Evolutionary conservation across 305 asterid genomes (phyloP).

Genomic region (Fraxinus sp.): DNA sequence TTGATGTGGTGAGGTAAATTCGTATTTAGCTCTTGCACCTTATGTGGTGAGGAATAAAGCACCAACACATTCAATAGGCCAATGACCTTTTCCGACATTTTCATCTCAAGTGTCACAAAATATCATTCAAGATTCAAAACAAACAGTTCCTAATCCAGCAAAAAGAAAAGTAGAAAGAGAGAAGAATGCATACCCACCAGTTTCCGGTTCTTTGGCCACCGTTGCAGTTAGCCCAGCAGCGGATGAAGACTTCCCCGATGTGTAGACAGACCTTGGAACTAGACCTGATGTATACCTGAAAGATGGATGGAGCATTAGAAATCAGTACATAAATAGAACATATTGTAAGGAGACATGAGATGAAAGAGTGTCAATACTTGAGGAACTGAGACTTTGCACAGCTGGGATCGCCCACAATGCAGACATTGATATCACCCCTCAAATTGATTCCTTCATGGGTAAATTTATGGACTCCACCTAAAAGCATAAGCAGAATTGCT

Average conservation of each 20-base stretch:
- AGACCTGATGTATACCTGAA: conserved; percentile 78
- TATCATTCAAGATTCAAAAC: background rate
- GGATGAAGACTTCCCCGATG: conserved; percentile 95
- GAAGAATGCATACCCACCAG: conserved; percentile 62
- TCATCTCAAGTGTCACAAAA: background rate
- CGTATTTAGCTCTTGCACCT: background rate
- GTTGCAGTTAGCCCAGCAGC: conserved; percentile 99
- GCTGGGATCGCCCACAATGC: conserved; percentile 99
- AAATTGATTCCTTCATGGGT: conserved; percentile 97
- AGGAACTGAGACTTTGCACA: conserved; percentile 95
- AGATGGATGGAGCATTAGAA: conserved; percentile 14
- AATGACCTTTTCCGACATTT: background rate
- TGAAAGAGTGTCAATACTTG: conserved; percentile 45
- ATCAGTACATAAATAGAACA: conserved; percentile 20
- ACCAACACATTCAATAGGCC: conserved; percentile 2
- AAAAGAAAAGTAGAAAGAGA: background rate
- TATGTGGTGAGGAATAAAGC: background rate
- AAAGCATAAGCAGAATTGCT: conserved; percentile 88
- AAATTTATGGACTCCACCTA: conserved; percentile 88
- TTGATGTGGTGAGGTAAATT: background rate
- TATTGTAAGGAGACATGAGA: background rate
- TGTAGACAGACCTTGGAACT: conserved; percentile 93
- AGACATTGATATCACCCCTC: conserved; percentile 96
- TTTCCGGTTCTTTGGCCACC: conserved; percentile 98
- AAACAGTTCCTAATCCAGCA: background rate